Conservation (phyloP, 129 eudicot species). For the Flaveria bidentis region DNA sequence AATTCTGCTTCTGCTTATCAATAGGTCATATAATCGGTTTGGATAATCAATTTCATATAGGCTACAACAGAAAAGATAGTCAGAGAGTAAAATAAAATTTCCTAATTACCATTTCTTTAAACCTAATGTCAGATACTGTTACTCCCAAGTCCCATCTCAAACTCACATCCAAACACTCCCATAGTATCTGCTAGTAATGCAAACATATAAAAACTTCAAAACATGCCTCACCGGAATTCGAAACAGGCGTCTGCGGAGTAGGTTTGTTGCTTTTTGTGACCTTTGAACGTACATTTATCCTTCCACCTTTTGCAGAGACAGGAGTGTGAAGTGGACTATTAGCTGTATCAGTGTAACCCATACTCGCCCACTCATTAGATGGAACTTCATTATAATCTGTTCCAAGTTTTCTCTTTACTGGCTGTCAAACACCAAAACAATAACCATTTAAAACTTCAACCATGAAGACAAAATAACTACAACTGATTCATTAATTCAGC, state of each 20-base stretch:
- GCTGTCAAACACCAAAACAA: conserved; percentile 44
- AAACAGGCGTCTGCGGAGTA: conserved; percentile 72
- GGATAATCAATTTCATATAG: not conserved
- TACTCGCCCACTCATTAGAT: conserved; percentile 56
- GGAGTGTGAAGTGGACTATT: conserved; percentile 81
- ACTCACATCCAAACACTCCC: conserved; percentile 4
- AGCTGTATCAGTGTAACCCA: conserved; percentile 42
- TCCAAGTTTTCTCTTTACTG: conserved; percentile 71
- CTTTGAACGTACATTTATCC: conserved; percentile 55
- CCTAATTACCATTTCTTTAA: not conserved
- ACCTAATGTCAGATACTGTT: not conserved
- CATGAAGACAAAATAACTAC: not conserved
- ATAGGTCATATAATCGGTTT: not conserved
- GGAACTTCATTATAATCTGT: conserved; percentile 48
- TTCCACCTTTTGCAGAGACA: conserved; percentile 73
- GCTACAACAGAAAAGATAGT: not conserved
- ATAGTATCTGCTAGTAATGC: not conserved
- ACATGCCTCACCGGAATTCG: conserved; percentile 68
- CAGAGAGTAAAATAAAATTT: not conserved
- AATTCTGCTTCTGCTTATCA: not conserved
- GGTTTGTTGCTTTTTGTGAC: conserved; percentile 56
- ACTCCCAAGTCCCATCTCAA: not conserved
- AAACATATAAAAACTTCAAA: conserved; percentile 11
- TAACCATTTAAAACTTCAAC: conserved; percentile 11
- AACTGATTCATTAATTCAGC: not conserved